phyloP scores from a whole-genome alignment of 2,329 filamentous ascomycete genomes.

The Aspergillus fischeri region DNA sequence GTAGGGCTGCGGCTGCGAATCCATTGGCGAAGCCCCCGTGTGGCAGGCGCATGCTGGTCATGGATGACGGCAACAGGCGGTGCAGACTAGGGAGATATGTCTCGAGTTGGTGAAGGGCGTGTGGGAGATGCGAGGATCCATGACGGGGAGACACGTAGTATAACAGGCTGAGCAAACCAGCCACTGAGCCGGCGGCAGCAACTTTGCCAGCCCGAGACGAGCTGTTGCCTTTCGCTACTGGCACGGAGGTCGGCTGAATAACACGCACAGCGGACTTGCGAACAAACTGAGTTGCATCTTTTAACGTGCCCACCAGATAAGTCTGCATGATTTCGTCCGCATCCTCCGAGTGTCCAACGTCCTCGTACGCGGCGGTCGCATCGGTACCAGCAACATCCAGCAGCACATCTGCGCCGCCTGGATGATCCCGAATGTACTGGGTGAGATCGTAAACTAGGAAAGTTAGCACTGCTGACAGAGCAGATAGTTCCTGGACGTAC shows the following conservation, averaged over 20 bases:
- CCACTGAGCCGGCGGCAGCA: background rate
- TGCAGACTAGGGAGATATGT: background rate
- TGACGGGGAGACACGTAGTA: background rate
- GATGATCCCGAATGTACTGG: constrained; percentile 56
- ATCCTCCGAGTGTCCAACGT: constrained; percentile 45
- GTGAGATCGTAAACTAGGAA: constrained; percentile 55
- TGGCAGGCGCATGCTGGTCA: background rate
- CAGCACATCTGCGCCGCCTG: constrained; percentile 41
- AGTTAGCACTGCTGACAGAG: background rate
- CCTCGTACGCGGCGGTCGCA: constrained; percentile 41
- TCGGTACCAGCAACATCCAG: constrained; percentile 40
- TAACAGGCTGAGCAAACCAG: background rate
- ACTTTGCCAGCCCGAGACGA: background rate
- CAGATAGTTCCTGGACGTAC: constrained; percentile 25
- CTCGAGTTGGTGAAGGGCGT: background rate
- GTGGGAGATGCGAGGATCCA: background rate
- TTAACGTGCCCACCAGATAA: constrained; percentile 34
- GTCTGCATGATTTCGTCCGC: constrained; percentile 39
- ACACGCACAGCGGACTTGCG: constrained; percentile 16
- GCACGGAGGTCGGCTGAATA: constrained; percentile 9
- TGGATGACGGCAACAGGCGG: background rate
- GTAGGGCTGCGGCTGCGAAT: constrained; percentile 15
- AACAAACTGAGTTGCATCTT: constrained; percentile 19
- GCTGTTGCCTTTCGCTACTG: background rate
- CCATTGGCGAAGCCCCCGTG: constrained; percentile 17